A percentile compares a stretch with the other conserved stretches of the same genome.
phyloP scores from a whole-genome alignment of 306 rosid species.

The Quercus variabilis region DNA sequence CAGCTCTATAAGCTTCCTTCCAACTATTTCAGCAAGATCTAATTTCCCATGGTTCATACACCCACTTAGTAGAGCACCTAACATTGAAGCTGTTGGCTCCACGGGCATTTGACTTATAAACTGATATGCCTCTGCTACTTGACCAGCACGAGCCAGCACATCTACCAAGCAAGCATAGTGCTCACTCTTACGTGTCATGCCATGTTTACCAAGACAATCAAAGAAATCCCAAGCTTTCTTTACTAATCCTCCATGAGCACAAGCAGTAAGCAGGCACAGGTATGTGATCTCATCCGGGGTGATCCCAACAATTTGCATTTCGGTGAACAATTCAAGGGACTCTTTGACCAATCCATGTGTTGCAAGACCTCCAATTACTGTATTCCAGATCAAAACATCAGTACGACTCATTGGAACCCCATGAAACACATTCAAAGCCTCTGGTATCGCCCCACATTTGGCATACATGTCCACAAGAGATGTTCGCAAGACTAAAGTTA shows the following conservation, averaged over 20 bases:
- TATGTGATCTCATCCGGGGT: slow-evolving; percentile 71
- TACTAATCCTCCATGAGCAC: slow-evolving; percentile 79
- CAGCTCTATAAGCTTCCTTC: slow-evolving; percentile 69
- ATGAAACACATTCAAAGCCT: slow-evolving; percentile 54
- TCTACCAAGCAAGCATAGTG: slow-evolving; percentile 85
- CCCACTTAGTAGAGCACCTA: slow-evolving; percentile 70
- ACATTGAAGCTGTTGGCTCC: slow-evolving; percentile 68
- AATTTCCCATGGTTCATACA: slow-evolving; percentile 64
- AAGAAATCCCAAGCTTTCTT: slow-evolving; percentile 72
- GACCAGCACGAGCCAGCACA: slow-evolving; percentile 69
- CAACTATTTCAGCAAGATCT: slow-evolving; percentile 60
- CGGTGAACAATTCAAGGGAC: slow-evolving; percentile 43
- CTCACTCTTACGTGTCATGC: slow-evolving; percentile 52
- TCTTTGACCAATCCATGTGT: slow-evolving; percentile 63
- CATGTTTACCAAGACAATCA: slow-evolving; percentile 43
- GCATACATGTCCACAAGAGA: slow-evolving; percentile 88
- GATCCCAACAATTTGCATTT: slow-evolving; percentile 57
- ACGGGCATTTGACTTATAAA: slow-evolving; percentile 60
- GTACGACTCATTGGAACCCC: slow-evolving; percentile 32
- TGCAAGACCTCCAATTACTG: slow-evolving; percentile 77
- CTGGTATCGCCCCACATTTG: slow-evolving; percentile 75
- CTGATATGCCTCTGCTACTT: slow-evolving; percentile 47
- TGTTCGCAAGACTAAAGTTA: slow-evolving; percentile 58
- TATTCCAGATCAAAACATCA: slow-evolving; percentile 79
- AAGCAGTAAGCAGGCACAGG: slow-evolving; percentile 68